Conservation (phyloP, 208 protist species). For the Dictyostelium gargantuum region DNA sequence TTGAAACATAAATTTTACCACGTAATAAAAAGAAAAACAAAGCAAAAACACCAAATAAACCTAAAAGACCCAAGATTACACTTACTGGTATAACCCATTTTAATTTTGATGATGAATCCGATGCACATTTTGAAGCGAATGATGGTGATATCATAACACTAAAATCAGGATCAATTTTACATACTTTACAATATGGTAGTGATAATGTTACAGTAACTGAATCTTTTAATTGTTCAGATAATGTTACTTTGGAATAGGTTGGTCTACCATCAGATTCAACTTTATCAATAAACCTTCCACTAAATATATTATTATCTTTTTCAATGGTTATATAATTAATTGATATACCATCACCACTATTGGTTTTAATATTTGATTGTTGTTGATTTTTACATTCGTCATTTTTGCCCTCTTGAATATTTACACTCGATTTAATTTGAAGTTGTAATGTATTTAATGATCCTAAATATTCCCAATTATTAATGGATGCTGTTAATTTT, state of each 20-base stretch:
- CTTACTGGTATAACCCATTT: background rate
- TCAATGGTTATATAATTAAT: background rate
- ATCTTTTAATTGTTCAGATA: background rate
- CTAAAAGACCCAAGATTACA: background rate
- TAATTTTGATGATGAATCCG: background rate
- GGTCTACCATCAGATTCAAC: background rate
- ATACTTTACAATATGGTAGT: background rate
- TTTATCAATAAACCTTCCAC: conserved; percentile 6
- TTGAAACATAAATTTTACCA: background rate
- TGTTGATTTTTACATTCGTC: background rate
- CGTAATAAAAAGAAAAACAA: background rate
- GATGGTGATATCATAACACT: background rate
- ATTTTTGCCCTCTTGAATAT: background rate
- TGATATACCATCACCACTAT: background rate
- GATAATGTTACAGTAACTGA: background rate
- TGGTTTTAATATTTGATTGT: background rate
- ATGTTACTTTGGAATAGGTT: background rate
- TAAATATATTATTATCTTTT: background rate
- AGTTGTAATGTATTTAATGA: conserved; percentile 30
- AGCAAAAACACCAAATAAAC: background rate
- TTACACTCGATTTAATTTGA: background rate
- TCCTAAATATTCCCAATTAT: background rate
- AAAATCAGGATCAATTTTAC: conserved; percentile 22
- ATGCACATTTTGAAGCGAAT: background rate
- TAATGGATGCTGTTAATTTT: background rate